A percentile compares a stretch with the other conserved stretches of the same genome.
Conservation (phyloP, 2,329 filamentous ascomycete species). For the Exophiala bonariae region DNA sequence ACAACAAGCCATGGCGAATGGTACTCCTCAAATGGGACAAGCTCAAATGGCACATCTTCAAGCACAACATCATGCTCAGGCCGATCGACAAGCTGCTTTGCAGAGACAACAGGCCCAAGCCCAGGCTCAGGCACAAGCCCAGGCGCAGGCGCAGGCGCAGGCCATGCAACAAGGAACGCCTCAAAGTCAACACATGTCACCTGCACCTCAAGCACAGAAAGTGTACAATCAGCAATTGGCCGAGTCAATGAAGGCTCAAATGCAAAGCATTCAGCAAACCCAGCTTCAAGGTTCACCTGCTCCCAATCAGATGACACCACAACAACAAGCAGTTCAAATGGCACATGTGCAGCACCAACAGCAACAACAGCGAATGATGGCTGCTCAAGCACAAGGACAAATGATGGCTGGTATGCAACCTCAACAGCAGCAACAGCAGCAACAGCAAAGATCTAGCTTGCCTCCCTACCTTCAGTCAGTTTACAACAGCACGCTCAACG, state of each 20-base stretch:
- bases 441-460: not conserved
- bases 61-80: slow-evolving; percentile 28
- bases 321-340: slow-evolving; percentile 22
- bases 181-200: slow-evolving; percentile 29
- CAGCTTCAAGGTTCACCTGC: slow-evolving; percentile 20
- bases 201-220: slow-evolving; percentile 28
- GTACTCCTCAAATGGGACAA: slow-evolving; percentile 35
- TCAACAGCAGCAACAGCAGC: slow-evolving; percentile 20
- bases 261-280: slow-evolving; percentile 22
- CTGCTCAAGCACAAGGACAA: slow-evolving; percentile 16
- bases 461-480: slow-evolving; percentile 19
- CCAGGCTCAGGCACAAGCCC: slow-evolving; percentile 35
- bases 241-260: slow-evolving; percentile 26
- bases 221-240: slow-evolving; percentile 22
- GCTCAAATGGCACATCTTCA: slow-evolving; percentile 28
- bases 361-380: slow-evolving; percentile 18
- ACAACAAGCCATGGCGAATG: slow-evolving; percentile 31
- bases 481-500: slow-evolving; percentile 14
- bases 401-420: slow-evolving; percentile 21
- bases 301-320: slow-evolving; percentile 26
- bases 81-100: slow-evolving; percentile 30
- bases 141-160: slow-evolving; percentile 26
- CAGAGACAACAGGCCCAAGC: slow-evolving; percentile 28
- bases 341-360: slow-evolving; percentile 24
- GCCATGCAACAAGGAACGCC: slow-evolving; percentile 31